phyloP scores from a whole-genome alignment of 1,284 basidiomycete genomes.

The Sanghuangporus baumii region DNA sequence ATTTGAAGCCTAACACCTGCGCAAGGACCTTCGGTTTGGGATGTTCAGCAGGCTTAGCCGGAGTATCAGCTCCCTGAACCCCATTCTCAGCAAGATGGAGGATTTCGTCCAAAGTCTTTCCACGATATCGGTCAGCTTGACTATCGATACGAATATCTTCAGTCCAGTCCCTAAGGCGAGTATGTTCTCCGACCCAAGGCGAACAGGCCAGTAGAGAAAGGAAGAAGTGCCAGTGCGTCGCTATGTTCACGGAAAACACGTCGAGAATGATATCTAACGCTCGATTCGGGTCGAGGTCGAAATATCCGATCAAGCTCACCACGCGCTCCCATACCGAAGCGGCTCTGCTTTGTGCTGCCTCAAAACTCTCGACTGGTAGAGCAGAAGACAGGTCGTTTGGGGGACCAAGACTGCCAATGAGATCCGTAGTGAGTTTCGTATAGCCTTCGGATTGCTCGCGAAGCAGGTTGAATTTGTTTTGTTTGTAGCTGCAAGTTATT shows the following conservation, averaged over 20 bases:
- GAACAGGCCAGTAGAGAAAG: slow-evolving; percentile 79
- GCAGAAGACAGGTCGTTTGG: slow-evolving; percentile 59
- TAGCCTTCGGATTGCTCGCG: slow-evolving; percentile 98
- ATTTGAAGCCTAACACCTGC: slow-evolving; percentile 96
- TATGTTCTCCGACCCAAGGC: slow-evolving; percentile 60
- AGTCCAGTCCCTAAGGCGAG: slow-evolving; percentile 30
- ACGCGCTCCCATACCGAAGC: slow-evolving; percentile 81
- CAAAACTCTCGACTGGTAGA: slow-evolving; percentile 51
- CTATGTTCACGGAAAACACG: slow-evolving; percentile 77
- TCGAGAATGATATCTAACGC: slow-evolving; percentile 94
- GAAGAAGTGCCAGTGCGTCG: slow-evolving; percentile 90
- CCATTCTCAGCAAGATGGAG: slow-evolving; percentile 45
- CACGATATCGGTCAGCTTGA: slow-evolving; percentile 40
- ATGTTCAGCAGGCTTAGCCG: slow-evolving; percentile 23
- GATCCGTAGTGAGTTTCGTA: slow-evolving; percentile 83
- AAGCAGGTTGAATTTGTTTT: slow-evolving; percentile 96
- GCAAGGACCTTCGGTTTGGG: slow-evolving; percentile 65
- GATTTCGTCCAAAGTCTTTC: slow-evolving; percentile 62
- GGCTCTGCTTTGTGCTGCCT: slow-evolving; percentile 58
- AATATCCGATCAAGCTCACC: slow-evolving; percentile 89
- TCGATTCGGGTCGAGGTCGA: slow-evolving; percentile 92
- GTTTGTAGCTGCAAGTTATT: slow-evolving; percentile 72
- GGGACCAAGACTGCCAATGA: slow-evolving; percentile 75
- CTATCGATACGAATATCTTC: slow-evolving; percentile 32
- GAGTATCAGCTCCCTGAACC: slow-evolving; percentile 18